phyloP scores from a whole-genome alignment of 2,329 filamentous ascomycete genomes.

The Simplicillium sp. region DNA sequence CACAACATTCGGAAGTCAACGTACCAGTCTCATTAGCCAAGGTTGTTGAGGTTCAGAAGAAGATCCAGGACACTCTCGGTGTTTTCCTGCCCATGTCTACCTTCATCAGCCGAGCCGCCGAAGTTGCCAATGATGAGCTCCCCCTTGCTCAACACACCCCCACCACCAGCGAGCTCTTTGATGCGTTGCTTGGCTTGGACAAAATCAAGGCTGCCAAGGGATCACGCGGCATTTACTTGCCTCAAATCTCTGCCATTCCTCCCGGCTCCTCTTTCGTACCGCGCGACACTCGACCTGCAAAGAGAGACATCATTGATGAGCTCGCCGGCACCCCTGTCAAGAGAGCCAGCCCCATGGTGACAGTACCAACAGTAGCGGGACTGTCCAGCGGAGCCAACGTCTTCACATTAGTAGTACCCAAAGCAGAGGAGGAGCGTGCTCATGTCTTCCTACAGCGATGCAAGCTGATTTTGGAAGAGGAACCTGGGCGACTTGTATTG shows the following conservation, averaged over 20 bases:
- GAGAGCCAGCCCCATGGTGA: constrained; percentile 15
- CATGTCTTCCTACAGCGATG: constrained; percentile 75
- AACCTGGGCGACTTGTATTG: constrained; percentile 66
- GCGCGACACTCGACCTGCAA: constrained; percentile 35
- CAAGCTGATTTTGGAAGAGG: constrained; percentile 72
- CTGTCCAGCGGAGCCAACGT: constrained; percentile 56
- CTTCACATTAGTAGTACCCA: constrained; percentile 72
- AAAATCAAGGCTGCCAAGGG: constrained; percentile 34
- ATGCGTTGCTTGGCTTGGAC: constrained; percentile 71
- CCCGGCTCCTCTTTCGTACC: constrained; percentile 31
- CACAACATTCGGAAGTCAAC: constrained; percentile 49
- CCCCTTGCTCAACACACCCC: constrained; percentile 55
- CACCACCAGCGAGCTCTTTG: constrained; percentile 75
- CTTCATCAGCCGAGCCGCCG: constrained; percentile 76
- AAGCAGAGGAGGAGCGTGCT: constrained; percentile 73
- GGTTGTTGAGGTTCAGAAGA: constrained; percentile 72
- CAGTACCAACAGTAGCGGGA: constrained; percentile 30
- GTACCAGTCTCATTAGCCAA: constrained; percentile 70
- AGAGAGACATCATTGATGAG: constrained; percentile 73
- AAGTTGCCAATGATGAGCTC: constrained; percentile 80
- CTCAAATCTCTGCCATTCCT: constrained; percentile 55
- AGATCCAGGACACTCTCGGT: constrained; percentile 67
- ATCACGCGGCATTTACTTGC: constrained; percentile 56
- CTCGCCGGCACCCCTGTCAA: constrained; percentile 38
- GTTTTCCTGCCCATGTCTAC: constrained; percentile 75